Evolutionary conservation across 2,329 filamentous ascomycete genomes (phyloP), one percentile per base, ranked within the genome.

Genomic region (Zymoseptoria brevis): DNA sequence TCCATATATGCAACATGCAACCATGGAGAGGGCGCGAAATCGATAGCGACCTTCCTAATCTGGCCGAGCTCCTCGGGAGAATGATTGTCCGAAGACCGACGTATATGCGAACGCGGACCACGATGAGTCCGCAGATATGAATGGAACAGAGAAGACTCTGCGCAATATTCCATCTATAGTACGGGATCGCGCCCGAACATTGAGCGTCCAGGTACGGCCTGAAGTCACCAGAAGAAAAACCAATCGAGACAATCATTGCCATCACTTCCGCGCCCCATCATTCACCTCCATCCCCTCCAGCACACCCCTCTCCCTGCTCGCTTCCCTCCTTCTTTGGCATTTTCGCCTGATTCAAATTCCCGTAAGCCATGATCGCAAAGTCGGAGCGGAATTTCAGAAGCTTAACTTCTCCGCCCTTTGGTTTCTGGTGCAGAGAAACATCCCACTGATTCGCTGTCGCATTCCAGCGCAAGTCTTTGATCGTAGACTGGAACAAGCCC

Each of bases 401-500:
- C 9, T 60, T 62, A 26, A 65, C 26, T 8, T 29, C 13, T 63
- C 21, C 61, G 3, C 70, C 65, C 21, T 72, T 72, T 3, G 71
- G 62, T 19, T 70, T 19, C 66, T 74, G 57, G 45, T 57, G 4
- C 57, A 75, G 52, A 24, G 67, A 63, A 54, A 75, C 59, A 45
- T 62, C 50, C 75, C 75, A 79, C 19, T 61, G 24, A 22, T 67
- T 66, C 19, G 60, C 65, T 1, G 64, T 68, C 0, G 79, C 77
- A 58, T 81, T 73, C 81, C 81, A 84, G n/a, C 64, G 69, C 56
- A 78, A 65, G 2, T 71, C 69, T 8, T 74, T 67, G 2, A 77
- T 72, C 29, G 73, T 72, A 0, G 81, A 76, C 24, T 80, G 75
- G 64, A 83, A 83, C 21, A 82, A 66, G 21, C 77, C 76, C 1